phyloP scores from a whole-genome alignment of 257 asterid species.

The Rhazya stricta region DNA sequence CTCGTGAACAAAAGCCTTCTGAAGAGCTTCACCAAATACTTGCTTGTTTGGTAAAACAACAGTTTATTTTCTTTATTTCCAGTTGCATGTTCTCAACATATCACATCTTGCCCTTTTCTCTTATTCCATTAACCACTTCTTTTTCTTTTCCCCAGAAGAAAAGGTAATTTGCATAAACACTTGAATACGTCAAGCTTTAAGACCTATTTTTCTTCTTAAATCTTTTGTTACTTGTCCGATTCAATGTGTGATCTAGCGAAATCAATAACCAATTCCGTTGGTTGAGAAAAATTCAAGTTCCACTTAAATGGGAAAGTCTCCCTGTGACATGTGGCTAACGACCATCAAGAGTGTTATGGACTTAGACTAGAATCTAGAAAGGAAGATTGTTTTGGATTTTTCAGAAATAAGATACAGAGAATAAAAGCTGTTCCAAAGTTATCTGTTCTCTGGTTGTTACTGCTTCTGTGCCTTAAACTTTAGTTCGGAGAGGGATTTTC shows the following conservation, averaged over 20 bases:
- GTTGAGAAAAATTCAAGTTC: neutral
- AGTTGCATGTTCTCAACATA: neutral
- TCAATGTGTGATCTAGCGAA: neutral
- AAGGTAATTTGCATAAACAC: neutral
- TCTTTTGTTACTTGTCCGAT: neutral
- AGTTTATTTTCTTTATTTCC: neutral
- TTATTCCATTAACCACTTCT: neutral
- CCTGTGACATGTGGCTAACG: neutral
- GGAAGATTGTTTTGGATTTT: neutral
- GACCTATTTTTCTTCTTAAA: neutral
- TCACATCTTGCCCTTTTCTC: neutral
- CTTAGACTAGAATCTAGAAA: no score
- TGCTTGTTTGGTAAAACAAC: slow-evolving; percentile 65
- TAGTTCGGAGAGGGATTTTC: neutral
- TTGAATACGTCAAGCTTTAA: neutral
- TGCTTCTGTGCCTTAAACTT: neutral
- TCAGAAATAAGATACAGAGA: neutral
- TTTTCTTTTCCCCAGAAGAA: neutral
- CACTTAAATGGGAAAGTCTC: neutral
- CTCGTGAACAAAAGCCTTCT: slow-evolving; percentile 73
- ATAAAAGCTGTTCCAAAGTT: neutral
- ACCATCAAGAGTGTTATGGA: no score
- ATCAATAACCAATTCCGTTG: neutral
- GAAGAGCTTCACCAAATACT: slow-evolving; percentile 85
- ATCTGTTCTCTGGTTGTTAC: neutral